Percentiles rank a stretch among this genome's conserved stretches.
Conservation (phyloP, 352 stramenopile genomes). For the Thraustochytrium striatum region DNA sequence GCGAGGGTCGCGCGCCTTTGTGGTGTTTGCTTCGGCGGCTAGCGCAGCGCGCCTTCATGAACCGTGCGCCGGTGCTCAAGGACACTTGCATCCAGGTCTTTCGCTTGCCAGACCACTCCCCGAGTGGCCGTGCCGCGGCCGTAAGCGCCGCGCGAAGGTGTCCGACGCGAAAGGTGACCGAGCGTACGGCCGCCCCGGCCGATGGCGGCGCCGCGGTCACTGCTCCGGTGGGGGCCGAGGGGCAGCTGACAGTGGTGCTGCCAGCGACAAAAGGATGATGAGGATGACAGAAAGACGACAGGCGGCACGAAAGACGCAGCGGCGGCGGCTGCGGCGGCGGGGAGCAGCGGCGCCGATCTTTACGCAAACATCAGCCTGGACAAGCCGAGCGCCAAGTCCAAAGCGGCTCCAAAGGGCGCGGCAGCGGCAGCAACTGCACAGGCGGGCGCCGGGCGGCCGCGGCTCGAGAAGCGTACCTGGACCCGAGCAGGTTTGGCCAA, state of each 20-base stretch:
- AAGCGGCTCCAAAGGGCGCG: not conserved
- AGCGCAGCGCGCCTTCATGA: slow-evolving; percentile 7
- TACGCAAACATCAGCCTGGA: slow-evolving; percentile 35
- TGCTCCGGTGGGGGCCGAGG: not conserved
- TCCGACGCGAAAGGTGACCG: not conserved
- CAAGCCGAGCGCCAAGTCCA: not conserved
- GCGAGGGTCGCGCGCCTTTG: too few species aligned
- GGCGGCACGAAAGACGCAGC: not conserved
- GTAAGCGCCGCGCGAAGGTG: not conserved
- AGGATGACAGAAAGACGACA: not conserved
- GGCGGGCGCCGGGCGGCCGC: not conserved
- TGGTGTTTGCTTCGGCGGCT: too few species aligned
- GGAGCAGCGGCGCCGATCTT: not conserved
- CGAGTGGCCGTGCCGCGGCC: too few species aligned
- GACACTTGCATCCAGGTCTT: not conserved
- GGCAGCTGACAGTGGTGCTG: not conserved
- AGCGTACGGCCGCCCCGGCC: not conserved
- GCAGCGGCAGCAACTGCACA: not conserved
- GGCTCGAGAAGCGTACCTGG: slow-evolving; percentile 35
- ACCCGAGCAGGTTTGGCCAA: slow-evolving; percentile 20
- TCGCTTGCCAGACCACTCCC: not conserved
- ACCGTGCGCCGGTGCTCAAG: slow-evolving; percentile 19
- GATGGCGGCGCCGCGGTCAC: not conserved
- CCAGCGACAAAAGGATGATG: not conserved
- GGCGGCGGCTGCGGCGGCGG: not conserved